Conservation (phyloP, 805 yeast species). For the Wickerhamiella azyma region DNA sequence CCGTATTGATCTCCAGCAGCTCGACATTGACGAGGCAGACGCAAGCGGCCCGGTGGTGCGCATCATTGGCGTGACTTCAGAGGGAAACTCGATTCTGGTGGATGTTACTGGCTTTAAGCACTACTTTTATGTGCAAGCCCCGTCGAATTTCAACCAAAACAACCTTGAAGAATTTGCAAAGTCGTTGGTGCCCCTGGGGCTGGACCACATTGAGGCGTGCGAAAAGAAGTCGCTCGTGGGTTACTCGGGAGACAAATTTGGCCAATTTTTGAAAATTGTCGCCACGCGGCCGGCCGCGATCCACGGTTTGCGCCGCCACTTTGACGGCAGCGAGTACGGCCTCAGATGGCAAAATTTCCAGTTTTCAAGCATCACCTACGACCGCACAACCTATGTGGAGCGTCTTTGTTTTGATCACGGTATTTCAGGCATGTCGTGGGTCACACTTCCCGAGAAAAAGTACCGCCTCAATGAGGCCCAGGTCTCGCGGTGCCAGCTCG, state of each 20-base stretch:
- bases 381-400: constrained; percentile 73
- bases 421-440: constrained; percentile 93
- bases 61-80: constrained; percentile 81
- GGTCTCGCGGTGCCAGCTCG: constrained; percentile 75
- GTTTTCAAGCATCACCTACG: constrained; percentile 44
- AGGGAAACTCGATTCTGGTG: constrained; percentile 81
- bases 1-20: constrained; percentile 41
- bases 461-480: constrained; percentile 28
- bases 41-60: constrained; percentile 45
- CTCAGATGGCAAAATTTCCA: constrained; percentile 2
- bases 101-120: constrained; percentile 81
- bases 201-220: constrained; percentile 42
- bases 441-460: constrained; percentile 66
- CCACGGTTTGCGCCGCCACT: constrained; percentile 56
- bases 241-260: constrained; percentile 59
- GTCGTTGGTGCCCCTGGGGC: constrained; percentile 1
- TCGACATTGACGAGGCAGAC: constrained; percentile 81
- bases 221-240: constrained; percentile 90
- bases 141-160: constrained; percentile 51
- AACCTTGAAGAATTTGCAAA: constrained; percentile 35
- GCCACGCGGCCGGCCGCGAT: constrained; percentile 54
- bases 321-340: constrained; percentile 23
- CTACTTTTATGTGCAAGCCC: constrained; percentile 85
- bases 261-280: constrained; percentile 66
- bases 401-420: constrained; percentile 86